These are phyloP conservation scores for Pulveroboletus sp. DNA, from an alignment of 768 basidiomycete species.

Conservation along the genomic window DNA sequence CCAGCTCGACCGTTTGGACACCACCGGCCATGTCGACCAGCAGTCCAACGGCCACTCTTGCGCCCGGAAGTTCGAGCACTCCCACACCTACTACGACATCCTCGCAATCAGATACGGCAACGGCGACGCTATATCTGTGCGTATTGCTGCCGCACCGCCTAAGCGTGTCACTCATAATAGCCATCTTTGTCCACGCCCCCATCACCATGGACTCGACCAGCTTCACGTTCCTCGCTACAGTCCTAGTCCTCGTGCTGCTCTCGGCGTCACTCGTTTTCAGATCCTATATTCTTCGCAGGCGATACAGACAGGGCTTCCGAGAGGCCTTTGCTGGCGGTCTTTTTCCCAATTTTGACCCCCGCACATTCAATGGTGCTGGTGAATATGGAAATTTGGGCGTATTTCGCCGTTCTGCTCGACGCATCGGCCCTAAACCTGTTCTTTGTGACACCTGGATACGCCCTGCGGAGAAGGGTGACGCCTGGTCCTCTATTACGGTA, in stretches of 20 bases:
- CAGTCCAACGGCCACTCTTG: not conserved
- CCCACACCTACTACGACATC: slow-evolving; percentile 4
- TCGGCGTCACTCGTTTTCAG: slow-evolving; percentile 62
- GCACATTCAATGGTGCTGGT: not conserved
- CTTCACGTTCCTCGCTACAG: slow-evolving; percentile 69
- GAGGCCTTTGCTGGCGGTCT: slow-evolving; percentile 48
- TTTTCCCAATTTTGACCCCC: slow-evolving; percentile 29
- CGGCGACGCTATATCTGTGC: slow-evolving; percentile 29
- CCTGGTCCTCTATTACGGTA: slow-evolving; percentile 18
- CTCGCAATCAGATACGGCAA: slow-evolving; percentile 5
- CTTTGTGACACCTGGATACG: slow-evolving; percentile 16
- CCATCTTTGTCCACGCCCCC: not conserved
- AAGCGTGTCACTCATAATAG: not conserved
- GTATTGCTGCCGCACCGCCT: slow-evolving; percentile 14
- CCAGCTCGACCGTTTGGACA: not conserved
- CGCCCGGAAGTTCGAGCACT: not conserved
- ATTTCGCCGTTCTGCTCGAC: slow-evolving; percentile 4
- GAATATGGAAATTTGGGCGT: not conserved
- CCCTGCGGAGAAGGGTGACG: not conserved
- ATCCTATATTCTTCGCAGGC: slow-evolving; percentile 55
- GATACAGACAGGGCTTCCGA: slow-evolving; percentile 49
- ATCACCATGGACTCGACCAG: slow-evolving; percentile 32
- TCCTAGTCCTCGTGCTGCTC: slow-evolving; percentile 61
- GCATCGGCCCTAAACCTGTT: slow-evolving; percentile 10
- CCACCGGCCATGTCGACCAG: slow-evolving; percentile 14